phyloP scores from a whole-genome alignment of 305 asterid species.

The Striga hermonthica region DNA sequence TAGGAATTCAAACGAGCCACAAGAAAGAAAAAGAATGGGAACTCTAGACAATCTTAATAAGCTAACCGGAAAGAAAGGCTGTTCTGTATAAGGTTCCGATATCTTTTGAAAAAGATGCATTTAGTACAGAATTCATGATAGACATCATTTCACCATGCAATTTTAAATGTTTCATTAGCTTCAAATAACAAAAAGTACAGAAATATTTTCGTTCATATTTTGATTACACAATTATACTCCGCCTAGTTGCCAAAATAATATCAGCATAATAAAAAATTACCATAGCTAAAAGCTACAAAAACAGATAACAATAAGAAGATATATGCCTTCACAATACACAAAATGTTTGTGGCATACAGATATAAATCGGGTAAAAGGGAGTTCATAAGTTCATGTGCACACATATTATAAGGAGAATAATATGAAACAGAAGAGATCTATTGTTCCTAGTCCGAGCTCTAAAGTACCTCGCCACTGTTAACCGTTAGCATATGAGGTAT shows the following conservation, averaged over 20 bases:
- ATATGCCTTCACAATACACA: not conserved
- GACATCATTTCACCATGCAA: not conserved
- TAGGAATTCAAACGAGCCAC: slow-evolving; percentile 17
- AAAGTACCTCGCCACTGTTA: slow-evolving; percentile 82
- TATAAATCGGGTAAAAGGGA: not conserved
- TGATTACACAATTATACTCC: not conserved
- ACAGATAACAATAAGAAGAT: not conserved
- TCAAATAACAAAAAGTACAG: not conserved
- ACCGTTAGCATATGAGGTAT: slow-evolving; percentile 80
- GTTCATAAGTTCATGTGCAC: not conserved
- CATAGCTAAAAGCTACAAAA: not conserved
- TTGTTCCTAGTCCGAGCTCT: slow-evolving; percentile 20
- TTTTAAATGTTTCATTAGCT: not conserved
- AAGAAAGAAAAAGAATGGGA: slow-evolving; percentile 1
- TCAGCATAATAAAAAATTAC: not conserved
- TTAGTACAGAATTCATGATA: not conserved
- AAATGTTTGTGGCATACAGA: not conserved
- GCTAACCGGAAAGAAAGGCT: not conserved
- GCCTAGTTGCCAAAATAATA: not conserved
- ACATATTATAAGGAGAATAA: not conserved
- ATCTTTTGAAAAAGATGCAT: slow-evolving; percentile 9
- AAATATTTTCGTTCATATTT: not conserved
- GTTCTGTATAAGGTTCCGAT: slow-evolving; percentile 12
- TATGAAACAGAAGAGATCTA: not conserved
- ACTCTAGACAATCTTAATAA: not conserved